phyloP scores from a whole-genome alignment of 345 rosid species.

The Eucalyptus albens region DNA sequence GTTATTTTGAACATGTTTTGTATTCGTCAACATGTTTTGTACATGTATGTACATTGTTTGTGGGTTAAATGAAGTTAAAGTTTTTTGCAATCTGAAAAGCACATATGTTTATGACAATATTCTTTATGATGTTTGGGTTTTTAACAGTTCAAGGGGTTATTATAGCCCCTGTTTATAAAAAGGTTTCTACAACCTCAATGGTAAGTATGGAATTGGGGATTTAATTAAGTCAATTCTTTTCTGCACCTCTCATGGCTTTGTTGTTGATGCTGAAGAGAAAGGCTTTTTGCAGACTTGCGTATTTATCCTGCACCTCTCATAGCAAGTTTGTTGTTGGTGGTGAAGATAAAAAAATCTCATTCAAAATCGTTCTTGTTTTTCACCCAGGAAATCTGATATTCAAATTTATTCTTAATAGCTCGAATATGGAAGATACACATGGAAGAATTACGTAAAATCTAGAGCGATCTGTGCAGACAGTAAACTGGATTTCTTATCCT shows the following conservation, averaged over 20 bases:
- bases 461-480: not conserved
- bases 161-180: rapidly evolving
- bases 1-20: not conserved
- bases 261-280: too few relatives aligned
- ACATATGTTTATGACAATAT: too few relatives aligned
- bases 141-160: not conserved
- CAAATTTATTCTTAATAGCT: not conserved
- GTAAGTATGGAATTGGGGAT: not conserved
- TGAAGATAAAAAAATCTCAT: not conserved
- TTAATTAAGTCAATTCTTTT: not conserved
- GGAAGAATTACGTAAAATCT: not conserved
- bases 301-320: not conserved
- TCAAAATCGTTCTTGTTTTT: not conserved
- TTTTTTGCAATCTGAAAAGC: not conserved
- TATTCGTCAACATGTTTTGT: not conserved
- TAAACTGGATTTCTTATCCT: not conserved
- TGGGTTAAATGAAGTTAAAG: not conserved
- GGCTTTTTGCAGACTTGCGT: not conserved
- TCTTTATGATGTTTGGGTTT: not conserved
- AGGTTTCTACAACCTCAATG: not conserved
- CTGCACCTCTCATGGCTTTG: not conserved
- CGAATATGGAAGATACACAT: not conserved
- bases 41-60: not conserved
- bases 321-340: not conserved
- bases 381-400: not conserved